Evolutionary conservation across 208 protist species (phyloP), one percentile per base, ranked within the genome.

Genomic region (Crithidia thermophila): DNA sequence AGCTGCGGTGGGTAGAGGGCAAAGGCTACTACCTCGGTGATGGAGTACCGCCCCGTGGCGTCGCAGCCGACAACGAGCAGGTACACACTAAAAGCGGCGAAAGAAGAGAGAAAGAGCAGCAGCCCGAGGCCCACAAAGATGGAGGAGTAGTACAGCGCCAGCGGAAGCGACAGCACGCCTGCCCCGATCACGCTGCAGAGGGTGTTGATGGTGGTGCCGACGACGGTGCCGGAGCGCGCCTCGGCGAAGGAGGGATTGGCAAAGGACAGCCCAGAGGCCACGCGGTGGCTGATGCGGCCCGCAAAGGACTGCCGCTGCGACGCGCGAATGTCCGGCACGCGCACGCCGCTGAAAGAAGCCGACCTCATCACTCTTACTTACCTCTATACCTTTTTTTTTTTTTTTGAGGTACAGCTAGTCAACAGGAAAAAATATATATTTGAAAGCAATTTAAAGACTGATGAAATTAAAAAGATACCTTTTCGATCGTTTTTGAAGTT

Each of bases 131-230:
- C 84, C 0, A 79, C 67, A 13, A 85, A 18, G 2, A 89, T 64
- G 34, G 83, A 88, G 25, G 87, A 76, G 57, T 85, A 75, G 72
- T 84, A 84, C n/a, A 85, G 61, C 1, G 83, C 87, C 36, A 93
- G 75, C 18, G 87, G 83, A 10, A 93, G 58, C 9, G 87, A 82
- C 8, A 93, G 72, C 30, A 93, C 83, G 3, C 83, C 87, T 6
- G 87, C 87, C 14, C 87, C 87, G 59, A 93, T 84, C 8, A 93
- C 81, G 67, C 87, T 93, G 66, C 83, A 89, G 0, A 89, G 59
- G 7, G 87, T 93, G 63, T 93, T 93, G 43, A 93, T 67, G 59
- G 67, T 61, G 23, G 79, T 77, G 16, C 81, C 87, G 11, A 51
- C 30, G 2, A 89, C 52, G 11, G 87, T 81, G 60, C 80, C 87